Evolutionary conservation across 441 rosid genomes (phyloP), one percentile per base, ranked within the genome.

Genomic region (Populus hybrid): DNA sequence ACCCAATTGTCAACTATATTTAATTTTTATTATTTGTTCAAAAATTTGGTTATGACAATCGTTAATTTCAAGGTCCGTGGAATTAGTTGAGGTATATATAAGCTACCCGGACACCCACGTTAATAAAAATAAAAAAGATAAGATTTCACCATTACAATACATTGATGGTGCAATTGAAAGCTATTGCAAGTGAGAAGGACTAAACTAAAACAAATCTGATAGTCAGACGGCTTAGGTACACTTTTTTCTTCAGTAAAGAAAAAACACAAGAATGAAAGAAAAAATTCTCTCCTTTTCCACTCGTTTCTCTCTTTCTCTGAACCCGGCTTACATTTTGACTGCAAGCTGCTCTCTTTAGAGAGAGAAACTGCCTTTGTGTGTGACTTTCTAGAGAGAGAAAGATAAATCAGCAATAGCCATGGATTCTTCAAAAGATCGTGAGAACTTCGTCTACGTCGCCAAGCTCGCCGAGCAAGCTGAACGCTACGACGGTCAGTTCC

Each of bases 391-490:
- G 26, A 42, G 67, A 34, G 14, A 34, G 26, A 69, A 35, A 7
- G 59, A 19, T 40, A 34, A 3, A 11, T 10, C 35, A 23, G 12
- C 46, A 28, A 70, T 68, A 32, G 34, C 72, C 71, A 79, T 82
- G 82, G 85, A 78, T 66, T 76, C 83, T 34, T 77, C 74, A 8
- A 74, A 77, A 34, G 80, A 77, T 67, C 82, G 81, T 24, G 83
- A 77, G 36, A 68, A 71, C 32, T 78, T 80, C 72, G 79, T 80
- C 34, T 83, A 83, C 46, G 24, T 67, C 14, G 82, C 85, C 67
- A 82, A 76, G 76, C 82, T 82, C 30, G 84, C 82, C 8, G 85
- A 83, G 79, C 82, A 79, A 77, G 81, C 85, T 46, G 83, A 83
- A 69, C 81, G 85, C 26, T 83, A 80, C 40, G 81, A 80, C 16